Evolutionary conservation across 148 eudicot genomes (phyloP), one percentile per base, ranked within the genome.

Genomic region (Rhododendron griersonianum): DNA sequence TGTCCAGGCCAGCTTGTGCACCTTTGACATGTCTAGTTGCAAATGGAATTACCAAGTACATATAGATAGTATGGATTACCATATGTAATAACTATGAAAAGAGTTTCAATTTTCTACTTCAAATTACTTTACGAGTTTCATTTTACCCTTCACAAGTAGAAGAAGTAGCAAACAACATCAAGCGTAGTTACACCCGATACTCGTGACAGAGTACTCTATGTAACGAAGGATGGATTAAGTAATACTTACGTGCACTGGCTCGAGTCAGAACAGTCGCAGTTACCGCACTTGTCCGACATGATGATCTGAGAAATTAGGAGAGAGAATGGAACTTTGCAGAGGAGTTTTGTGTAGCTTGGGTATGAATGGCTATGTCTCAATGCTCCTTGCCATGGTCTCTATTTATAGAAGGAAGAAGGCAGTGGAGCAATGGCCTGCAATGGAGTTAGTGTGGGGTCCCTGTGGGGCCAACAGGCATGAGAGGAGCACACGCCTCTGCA

Each of bases 181-280:
- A 57, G 63, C 1, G 63, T 1, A 8, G 69, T 61, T 8, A 23
- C 69, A 23, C 10, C 25, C 30, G 15, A 67, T 25, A 25, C 35
- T 67, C 15, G 35, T 25, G 7, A n/a, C 73, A 0, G 74, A 67
- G 35, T 39, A 39, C 41, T 25, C 16, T 11, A 67, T 11, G 30
- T 11, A 13, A 21, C 3, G 3, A 41, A 57, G 75, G 65, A 51
- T 37, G 21, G 23, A 14, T 19, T 3, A 2, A 41, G 74, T 35
- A 9, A 19, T 0, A 93, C 92, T 92, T 87, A 92, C 95, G 50
- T 73, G 80, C 95, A 93, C 85, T 91, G 88, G 85, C 86, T 92
- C 48, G 65, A 76, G 94, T 91, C 93, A 83, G 90, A 55, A 59
- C 94, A 93, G 86, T 91, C 90, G 65, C 93, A 90, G 94, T 87